Evolutionary conservation across 2,329 filamentous ascomycete species (phyloP), one percentile per base, ranked within the genome.

Genomic region (Neopestalotiopsis sp.): DNA sequence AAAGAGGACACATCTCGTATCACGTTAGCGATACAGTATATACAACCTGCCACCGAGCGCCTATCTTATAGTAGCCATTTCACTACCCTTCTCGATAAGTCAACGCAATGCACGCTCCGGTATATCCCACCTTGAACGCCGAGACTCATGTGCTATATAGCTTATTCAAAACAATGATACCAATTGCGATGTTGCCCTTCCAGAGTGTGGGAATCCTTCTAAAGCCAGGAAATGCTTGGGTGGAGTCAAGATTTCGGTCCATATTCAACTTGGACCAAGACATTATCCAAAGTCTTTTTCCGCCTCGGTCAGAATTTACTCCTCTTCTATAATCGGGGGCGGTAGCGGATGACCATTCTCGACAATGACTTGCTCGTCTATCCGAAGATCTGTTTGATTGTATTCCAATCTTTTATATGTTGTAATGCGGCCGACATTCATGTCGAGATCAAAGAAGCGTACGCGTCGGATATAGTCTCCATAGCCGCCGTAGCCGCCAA

Each of bases 401-500:
- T 88, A 85, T 77, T 98, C 95, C 17, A 97, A 84, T 64, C 96
- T 88, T 83, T 98, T 98, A 88, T 95, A 99, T 0, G 95, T 99
- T 63, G 88, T 90, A 73, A 99, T 95, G 61, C 94, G 89, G 7
- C 92, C 95, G 70, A 93, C 90, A 77, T 97, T 97, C 81, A 95
- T 93, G 79, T 99, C 95, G 65, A 99, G 89, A 74, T 98, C 95
- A 78, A 96, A 99, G 58, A 99, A 88, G 62, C 96, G 89, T 66
- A 98, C 87, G 38, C 94, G 90, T 32, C 96, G 92, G 76, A 95
- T 87, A 78, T 92, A 98, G 4, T 92, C 92, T 57, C 91, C 91
- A 78, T 98, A 98, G 5, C 95, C 95, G 24, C 92, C 96, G 78
- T 99, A 99, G 0, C 96, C 96, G 67, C 96, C 96, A 75, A 99